phyloP scores from a whole-genome alignment of 73 alveolate species.

The Paramecium octaurelia region DNA sequence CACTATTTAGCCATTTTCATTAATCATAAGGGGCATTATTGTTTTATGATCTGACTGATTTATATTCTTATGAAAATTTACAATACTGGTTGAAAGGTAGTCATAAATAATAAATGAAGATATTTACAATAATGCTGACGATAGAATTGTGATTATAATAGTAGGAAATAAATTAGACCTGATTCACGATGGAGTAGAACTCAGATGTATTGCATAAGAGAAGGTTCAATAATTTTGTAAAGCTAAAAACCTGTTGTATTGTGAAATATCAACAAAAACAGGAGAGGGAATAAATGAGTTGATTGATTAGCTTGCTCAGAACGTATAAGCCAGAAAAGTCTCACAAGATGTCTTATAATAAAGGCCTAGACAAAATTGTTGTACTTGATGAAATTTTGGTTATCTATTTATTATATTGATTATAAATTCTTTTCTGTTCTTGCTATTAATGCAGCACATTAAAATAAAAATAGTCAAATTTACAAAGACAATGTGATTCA shows the following conservation, averaged over 20 bases:
- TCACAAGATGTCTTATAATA: neutral
- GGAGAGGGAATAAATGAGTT: neutral
- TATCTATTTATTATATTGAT: neutral
- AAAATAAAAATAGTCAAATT: neutral
- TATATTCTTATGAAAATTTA: constrained; percentile 54
- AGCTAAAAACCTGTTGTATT: neutral
- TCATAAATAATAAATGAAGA: neutral
- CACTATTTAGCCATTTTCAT: constrained; percentile 58
- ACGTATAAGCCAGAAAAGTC: neutral
- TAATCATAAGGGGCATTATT: constrained; percentile 70
- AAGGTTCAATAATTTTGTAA: neutral
- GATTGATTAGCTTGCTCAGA: neutral
- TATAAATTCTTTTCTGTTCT: neutral
- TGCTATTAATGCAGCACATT: too few relatives aligned
- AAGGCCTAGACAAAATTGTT: neutral
- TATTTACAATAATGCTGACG: neutral
- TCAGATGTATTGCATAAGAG: neutral
- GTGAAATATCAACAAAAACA: neutral
- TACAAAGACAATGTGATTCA: neutral
- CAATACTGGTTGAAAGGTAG: constrained; percentile 68
- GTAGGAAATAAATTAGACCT: neutral
- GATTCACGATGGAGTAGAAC: neutral
- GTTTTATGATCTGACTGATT: constrained; percentile 71
- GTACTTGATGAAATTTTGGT: neutral
- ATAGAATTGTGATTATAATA: neutral